Conservation (phyloP, 306 rosid species). For the Cucumis sativus region DNA sequence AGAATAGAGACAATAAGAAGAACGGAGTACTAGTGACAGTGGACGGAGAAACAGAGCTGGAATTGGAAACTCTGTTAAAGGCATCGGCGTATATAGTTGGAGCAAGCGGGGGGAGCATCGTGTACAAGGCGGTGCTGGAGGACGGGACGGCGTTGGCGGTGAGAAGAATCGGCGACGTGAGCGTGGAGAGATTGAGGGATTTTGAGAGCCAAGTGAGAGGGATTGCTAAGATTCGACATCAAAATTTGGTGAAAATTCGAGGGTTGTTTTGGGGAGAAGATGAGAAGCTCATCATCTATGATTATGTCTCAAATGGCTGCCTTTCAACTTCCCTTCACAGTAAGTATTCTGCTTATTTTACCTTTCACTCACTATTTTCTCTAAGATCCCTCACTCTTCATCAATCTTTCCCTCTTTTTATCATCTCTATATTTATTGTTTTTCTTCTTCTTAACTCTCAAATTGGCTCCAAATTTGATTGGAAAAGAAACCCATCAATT, state of each 20-base stretch:
- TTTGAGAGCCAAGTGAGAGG: slow-evolving; percentile 56
- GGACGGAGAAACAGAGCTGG: slow-evolving; percentile 55
- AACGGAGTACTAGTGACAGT: slow-evolving; percentile 44
- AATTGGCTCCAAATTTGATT: no score
- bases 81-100: slow-evolving; percentile 80
- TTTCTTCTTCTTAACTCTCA: no score
- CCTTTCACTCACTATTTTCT: not conserved
- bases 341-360: slow-evolving; percentile 23
- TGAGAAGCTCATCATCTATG: slow-evolving; percentile 75
- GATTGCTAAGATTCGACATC: slow-evolving; percentile 59
- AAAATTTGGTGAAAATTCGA: slow-evolving; percentile 57
- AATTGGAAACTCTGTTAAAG: slow-evolving; percentile 58
- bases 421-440: not conserved
- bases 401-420: not conserved
- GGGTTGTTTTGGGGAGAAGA: slow-evolving; percentile 73
- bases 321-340: slow-evolving; percentile 40
- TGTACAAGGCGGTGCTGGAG: slow-evolving; percentile 76
- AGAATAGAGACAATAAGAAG: slow-evolving; percentile 4
- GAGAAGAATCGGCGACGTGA: slow-evolving; percentile 64
- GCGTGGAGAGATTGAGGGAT: slow-evolving; percentile 48
- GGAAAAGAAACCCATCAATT: no score
- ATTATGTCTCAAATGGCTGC: slow-evolving; percentile 58
- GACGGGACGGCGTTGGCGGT: slow-evolving; percentile 71
- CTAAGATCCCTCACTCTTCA: not conserved
- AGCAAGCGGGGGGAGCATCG: slow-evolving; percentile 48